Conservation (phyloP, 2,329 filamentous ascomycete genomes). For the Fonsecaea erecta region DNA sequence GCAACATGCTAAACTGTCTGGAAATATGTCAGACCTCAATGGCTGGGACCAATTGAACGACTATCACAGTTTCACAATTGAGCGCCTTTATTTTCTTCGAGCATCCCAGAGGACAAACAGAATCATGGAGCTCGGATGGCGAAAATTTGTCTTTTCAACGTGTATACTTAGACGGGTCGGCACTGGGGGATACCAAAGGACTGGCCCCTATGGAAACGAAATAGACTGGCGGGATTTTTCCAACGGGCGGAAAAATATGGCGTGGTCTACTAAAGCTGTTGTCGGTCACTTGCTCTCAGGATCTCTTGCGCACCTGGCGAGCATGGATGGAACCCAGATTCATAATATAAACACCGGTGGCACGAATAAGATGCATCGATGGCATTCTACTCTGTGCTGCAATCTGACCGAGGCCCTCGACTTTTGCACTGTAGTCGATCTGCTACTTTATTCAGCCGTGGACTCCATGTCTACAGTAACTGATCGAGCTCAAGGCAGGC, state of each 20-base stretch:
- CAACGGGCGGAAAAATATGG: background rate
- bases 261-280: background rate
- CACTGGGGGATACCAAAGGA: background rate
- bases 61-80: background rate
- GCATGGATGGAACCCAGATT: background rate
- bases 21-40: background rate
- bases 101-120: conserved; percentile 1
- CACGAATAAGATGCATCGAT: background rate
- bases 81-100: background rate
- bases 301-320: background rate
- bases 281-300: background rate
- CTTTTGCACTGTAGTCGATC: background rate
- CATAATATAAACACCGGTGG: background rate
- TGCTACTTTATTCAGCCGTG: background rate
- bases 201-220: conserved; percentile 6
- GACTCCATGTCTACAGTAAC: background rate
- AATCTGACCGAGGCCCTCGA: background rate
- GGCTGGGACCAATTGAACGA: conserved; percentile 9
- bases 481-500: background rate
- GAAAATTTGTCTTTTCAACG: background rate
- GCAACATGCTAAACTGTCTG: background rate
- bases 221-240: conserved; percentile 3
- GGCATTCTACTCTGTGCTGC: background rate
- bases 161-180: conserved; percentile 15
- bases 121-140: conserved; percentile 9